These are phyloP conservation scores for Xylaria sp. DNA, from an alignment of 2,329 filamentous ascomycete species.

Conservation along the genomic window DNA sequence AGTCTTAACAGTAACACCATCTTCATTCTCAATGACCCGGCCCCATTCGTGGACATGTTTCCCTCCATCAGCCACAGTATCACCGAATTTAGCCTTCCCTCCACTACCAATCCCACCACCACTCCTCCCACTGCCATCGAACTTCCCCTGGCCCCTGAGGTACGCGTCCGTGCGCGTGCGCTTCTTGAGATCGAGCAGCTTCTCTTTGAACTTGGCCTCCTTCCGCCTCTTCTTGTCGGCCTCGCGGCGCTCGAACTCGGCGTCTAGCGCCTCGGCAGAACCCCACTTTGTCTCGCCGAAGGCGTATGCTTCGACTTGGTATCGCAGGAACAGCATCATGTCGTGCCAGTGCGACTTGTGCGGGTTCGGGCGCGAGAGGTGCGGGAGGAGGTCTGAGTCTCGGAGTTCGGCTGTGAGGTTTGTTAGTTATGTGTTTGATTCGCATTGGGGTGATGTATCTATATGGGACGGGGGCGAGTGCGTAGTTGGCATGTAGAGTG, in stretches of 20 bases:
- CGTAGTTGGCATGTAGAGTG: too few species aligned
- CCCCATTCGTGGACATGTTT: conserved; percentile 93
- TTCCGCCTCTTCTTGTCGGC: conserved; percentile 84
- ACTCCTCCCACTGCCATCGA: conserved; percentile 50
- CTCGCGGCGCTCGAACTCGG: conserved; percentile 84
- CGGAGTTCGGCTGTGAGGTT: conserved; percentile 79
- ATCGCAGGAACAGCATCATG: conserved; percentile 97
- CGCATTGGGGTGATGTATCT: not conserved
- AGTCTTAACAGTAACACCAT: conserved; percentile 83
- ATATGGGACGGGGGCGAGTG: not conserved
- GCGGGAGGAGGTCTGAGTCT: conserved; percentile 86
- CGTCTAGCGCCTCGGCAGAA: conserved; percentile 83
- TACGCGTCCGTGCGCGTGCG: conserved; percentile 93
- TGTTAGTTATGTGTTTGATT: not conserved
- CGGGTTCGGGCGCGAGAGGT: conserved; percentile 89
- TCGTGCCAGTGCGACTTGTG: conserved; percentile 97
- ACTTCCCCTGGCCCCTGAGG: conserved; percentile 72
- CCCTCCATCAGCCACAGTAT: conserved; percentile 73
- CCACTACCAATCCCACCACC: conserved; percentile 47
- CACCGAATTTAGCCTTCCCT: conserved; percentile 75
- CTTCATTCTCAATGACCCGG: conserved; percentile 72
- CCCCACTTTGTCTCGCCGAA: conserved; percentile 87
- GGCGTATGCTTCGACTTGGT: conserved; percentile 94
- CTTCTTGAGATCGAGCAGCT: conserved; percentile 90
- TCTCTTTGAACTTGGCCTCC: conserved; percentile 90